Evolutionary conservation across 1,284 basidiomycete species (phyloP).

Genomic region (Ustilago trichophora): DNA sequence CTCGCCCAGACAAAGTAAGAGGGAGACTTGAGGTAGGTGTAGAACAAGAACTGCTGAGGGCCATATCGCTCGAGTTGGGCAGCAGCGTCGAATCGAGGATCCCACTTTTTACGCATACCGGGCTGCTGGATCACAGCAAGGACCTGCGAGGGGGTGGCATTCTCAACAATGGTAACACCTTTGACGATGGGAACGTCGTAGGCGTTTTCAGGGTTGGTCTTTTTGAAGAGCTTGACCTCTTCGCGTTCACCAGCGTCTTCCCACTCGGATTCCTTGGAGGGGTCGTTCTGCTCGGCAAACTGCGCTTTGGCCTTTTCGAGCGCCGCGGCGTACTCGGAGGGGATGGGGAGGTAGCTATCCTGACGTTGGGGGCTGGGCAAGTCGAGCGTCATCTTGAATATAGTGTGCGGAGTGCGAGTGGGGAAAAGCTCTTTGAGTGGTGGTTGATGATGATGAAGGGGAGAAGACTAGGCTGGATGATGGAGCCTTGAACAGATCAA

Average conservation of each 20-base stretch:
- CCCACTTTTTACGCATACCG: slow-evolving; percentile 62
- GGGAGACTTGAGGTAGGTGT: slow-evolving; percentile 58
- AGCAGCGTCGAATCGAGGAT: slow-evolving; percentile 52
- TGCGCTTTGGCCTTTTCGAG: slow-evolving; percentile 48
- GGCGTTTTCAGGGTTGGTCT: slow-evolving; percentile 51
- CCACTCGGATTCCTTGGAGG: slow-evolving; percentile 49
- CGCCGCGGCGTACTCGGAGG: slow-evolving; percentile 45
- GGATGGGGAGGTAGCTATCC: slow-evolving; percentile 36
- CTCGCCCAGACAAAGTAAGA: slow-evolving; percentile 62
- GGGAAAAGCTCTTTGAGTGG: background rate
- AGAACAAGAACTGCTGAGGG: slow-evolving; percentile 43
- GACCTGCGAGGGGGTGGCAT: slow-evolving; percentile 55
- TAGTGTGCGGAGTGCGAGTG: too few species aligned
- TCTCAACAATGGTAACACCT: slow-evolving; percentile 54
- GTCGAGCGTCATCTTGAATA: slow-evolving; percentile 54
- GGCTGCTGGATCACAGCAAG: slow-evolving; percentile 57
- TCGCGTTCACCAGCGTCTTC: slow-evolving; percentile 55
- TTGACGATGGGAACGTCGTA: slow-evolving; percentile 55
- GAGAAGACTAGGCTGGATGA: too few species aligned
- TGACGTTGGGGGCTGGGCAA: slow-evolving; percentile 34
- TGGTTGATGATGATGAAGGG: too few species aligned
- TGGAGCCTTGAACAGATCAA: too few species aligned
- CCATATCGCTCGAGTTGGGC: slow-evolving; percentile 41
- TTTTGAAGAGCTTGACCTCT: slow-evolving; percentile 55
- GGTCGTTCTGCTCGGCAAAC: slow-evolving; percentile 40